Evolutionary conservation across 2,329 filamentous ascomycete species (phyloP), one percentile per base, ranked within the genome.

Genomic region (Talaromyces sp.): DNA sequence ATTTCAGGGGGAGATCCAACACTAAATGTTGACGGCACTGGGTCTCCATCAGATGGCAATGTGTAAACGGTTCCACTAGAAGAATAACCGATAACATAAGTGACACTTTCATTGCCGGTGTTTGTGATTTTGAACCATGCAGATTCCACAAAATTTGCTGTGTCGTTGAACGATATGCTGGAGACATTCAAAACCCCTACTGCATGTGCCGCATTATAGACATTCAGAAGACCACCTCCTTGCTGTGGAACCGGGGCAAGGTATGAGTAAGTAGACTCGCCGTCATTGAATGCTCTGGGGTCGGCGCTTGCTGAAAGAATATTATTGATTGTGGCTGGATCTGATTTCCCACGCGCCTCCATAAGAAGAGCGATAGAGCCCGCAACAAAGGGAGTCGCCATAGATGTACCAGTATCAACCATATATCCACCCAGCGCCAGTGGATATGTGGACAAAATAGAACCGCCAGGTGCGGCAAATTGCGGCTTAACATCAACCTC

Each of bases 81-180:
- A 13, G 85, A 81, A 66, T 87, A 79, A 31, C 78, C 79, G 11
- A 89, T 75, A 8, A 78, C 77, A 74, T 87, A 88, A 6, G 82
- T 83, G 59, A 86, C 73, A 0, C 78, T 73, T 27, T 79, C 76
- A 17, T 74, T 74, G 54, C 83, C 84, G 5, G 78, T 78, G 77
- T 89, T 90, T 69, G 75, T 80, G 68, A 90, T 79, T 45, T 79
- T 82, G 71, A 89, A 87, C 68, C 82, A 81, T 50, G 82, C 76
- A 2, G 76, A 78, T 11, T 78, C 73, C 54, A 73, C 73, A 67
- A 87, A 83, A 78, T 89, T 73, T 68, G 85, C 84, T 0, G 86
- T 87, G 73, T 90, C 87, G 72, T 89, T 89, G 76, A 89, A 88
- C 3, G 85, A 82, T 15, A 90, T 75, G 72, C 83, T 85, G n/a